A percentile compares a stretch with the other conserved stretches of the same genome.
Evolutionary conservation across 768 basidiomycete species (phyloP).

Genomic region (Candolleomyces efflorescens): DNA sequence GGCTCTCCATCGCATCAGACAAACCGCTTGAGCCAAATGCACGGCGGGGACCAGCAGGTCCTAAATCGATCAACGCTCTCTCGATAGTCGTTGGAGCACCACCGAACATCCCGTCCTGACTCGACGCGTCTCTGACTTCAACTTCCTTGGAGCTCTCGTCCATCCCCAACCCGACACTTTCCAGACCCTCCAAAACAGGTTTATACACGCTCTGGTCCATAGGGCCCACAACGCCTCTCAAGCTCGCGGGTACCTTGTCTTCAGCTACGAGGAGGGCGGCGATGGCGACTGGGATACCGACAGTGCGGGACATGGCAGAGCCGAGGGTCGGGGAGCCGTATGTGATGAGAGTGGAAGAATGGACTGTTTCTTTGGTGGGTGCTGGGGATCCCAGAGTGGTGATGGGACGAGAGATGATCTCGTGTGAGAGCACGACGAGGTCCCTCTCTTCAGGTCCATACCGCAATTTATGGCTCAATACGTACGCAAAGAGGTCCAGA

Average conservation of each 20-base stretch:
- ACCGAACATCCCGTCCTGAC: too few species aligned
- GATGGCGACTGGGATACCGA: conserved; percentile 84
- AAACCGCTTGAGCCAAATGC: too few species aligned
- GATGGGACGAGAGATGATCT: conserved; percentile 49
- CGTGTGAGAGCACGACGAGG: conserved; percentile 83
- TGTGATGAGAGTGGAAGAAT: conserved; percentile 62
- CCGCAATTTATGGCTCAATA: conserved; percentile 67
- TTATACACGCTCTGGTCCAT: conserved; percentile 52
- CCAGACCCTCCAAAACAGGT: conserved; percentile 58
- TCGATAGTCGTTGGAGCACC: too few species aligned
- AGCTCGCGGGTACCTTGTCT: conserved; percentile 34
- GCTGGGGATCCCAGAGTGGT: not conserved
- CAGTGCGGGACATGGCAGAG: conserved; percentile 89
- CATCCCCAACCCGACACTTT: conserved; percentile 50
- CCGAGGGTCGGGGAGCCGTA: conserved; percentile 35
- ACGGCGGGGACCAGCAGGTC: too few species aligned
- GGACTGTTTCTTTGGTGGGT: conserved; percentile 38
- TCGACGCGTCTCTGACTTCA: too few species aligned
- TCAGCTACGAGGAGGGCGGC: conserved; percentile 71
- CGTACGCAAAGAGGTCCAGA: conserved; percentile 68
- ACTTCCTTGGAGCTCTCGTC: conserved; percentile 22
- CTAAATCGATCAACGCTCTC: too few species aligned
- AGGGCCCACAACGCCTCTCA: conserved; percentile 69
- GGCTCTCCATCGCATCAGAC: too few species aligned
- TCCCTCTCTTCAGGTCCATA: conserved; percentile 76